Base-by-base conservation (phyloP, 1,139 yeast genomes). In the Geotrichum armillariae region DNA sequence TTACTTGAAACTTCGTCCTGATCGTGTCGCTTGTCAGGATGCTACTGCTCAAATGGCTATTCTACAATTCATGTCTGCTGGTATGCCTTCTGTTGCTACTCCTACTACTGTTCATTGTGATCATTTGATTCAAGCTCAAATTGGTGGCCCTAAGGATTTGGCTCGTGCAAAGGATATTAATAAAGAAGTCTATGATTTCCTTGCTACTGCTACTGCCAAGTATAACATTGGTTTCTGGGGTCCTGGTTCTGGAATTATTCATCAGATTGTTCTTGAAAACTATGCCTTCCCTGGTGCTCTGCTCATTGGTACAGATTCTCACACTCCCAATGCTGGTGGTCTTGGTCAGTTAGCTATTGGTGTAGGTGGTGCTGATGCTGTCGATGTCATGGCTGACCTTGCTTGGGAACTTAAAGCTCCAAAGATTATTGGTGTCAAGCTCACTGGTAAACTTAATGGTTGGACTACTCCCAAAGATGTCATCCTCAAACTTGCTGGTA, bases 301-400 rank as follows among this genome's bases (percentile, higher is more conserved):
- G 72, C 82, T 93, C 76, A 85, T 93, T 63, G 98, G 99, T 79
- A 91, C 99, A 58, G 99, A 93, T 75, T 91, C 98, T 41, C 98
- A 93, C 77, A 93, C 99, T 64, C 98, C 98, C 62, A 93, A 93
- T 72, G 99, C 98, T 62, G 98, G 99, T 80, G 99, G 98, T 76
- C 81, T 93, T 67, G 99, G 99, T 77, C 95, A 87, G 78, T 80
- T 91, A 66, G 98, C 98, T 65, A 93, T 93, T 69, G 99, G 98
- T 83, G 98, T 93, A 63, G 99, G 99, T 82, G 99, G 98, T 84
- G 99, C 99, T 66, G 99, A 93, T 73, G 98, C 98, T 61, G 98
- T 93, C 66, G 98, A 93, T 74, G 99, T 88, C 65, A 82, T 93
- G 87, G 90, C 97, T 58, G 85, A 85, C 70, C 78, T 87, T 65